Conservation (phyloP, 306 rosid species). For the Quercus gilva region DNA sequence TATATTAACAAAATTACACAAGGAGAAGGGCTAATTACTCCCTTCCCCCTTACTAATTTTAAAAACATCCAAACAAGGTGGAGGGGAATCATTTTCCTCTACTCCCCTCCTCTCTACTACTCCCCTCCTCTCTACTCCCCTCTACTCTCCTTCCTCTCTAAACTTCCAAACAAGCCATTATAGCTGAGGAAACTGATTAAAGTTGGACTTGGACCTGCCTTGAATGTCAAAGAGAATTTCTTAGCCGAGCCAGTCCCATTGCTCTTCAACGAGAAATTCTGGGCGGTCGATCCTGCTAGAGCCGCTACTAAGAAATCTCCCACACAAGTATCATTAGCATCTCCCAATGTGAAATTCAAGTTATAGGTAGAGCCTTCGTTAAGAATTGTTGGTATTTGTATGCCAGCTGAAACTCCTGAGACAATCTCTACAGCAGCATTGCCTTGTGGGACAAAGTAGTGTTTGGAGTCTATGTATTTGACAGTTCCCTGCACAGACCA, state of each 20-base stretch:
- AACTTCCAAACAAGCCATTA: no score
- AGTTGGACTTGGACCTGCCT: conserved; percentile 9
- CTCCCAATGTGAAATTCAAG: conserved; percentile 33
- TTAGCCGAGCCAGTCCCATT: conserved; percentile 31
- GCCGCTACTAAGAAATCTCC: conserved; percentile 21
- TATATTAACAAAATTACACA: no score
- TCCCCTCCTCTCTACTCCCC: no score
- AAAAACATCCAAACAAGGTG: no score
- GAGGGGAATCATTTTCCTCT: no score
- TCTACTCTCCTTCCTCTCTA: no score
- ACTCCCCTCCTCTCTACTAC: no score
- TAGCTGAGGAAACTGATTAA: conserved; percentile 26
- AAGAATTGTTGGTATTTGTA: conserved; percentile 23
- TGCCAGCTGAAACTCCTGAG: conserved; percentile 30
- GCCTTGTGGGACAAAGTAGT: conserved; percentile 37
- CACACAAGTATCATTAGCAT: conserved; percentile 33
- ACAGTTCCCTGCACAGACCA: conserved; percentile 33
- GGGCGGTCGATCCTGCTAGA: conserved; percentile 28
- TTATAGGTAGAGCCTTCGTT: conserved; percentile 21
- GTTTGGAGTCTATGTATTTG: conserved; percentile 26
- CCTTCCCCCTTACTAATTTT: no score
- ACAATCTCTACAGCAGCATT: conserved; percentile 34
- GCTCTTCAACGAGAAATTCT: conserved; percentile 33
- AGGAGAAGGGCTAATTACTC: no score
- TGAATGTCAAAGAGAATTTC: conserved; percentile 27